Percentiles rank a stretch among this genome's conserved stretches.
These are phyloP conservation scores for Leccinum rimulosum DNA, from an alignment of 768 basidiomycete species.

Conservation along the genomic window DNA sequence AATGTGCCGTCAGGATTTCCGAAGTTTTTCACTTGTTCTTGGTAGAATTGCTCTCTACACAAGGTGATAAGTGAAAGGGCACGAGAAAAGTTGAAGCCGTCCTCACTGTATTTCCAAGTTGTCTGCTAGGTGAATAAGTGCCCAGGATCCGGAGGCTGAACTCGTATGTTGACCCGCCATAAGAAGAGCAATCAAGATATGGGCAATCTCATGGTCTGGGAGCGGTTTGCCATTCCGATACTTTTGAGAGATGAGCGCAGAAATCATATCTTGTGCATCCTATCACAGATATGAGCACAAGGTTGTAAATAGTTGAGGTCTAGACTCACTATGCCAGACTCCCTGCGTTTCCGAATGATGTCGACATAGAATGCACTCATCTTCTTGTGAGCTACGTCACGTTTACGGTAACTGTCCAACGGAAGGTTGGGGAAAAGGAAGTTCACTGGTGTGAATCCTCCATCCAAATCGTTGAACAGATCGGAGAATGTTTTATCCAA, in stretches of 20 bases:
- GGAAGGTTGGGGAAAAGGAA: constrained; percentile 95
- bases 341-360: constrained; percentile 75
- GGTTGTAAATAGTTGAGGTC: background rate
- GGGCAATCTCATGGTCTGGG: constrained; percentile 89
- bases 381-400: constrained; percentile 87
- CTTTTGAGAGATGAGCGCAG: constrained; percentile 75
- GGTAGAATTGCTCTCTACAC: constrained; percentile 73
- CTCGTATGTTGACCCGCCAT: constrained; percentile 99
- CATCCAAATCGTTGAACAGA: constrained; percentile 85
- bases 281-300: constrained; percentile 29
- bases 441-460: constrained; percentile 94
- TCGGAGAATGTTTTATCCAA: constrained; percentile 85
- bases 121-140: constrained; percentile 81
- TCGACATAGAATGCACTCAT: constrained; percentile 92
- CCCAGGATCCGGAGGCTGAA: constrained; percentile 90
- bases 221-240: constrained; percentile 81
- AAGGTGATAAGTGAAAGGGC: background rate
- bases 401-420: constrained; percentile 81
- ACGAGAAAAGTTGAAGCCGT: background rate
- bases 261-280: constrained; percentile 89
- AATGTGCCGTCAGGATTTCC: constrained; percentile 77
- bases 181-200: constrained; percentile 97
- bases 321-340: constrained; percentile 40
- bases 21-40: constrained; percentile 86
- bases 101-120: constrained; percentile 73